Base-by-base conservation (phyloP, 208 protist species). In the Acanthamoeba lenticulata region DNA sequence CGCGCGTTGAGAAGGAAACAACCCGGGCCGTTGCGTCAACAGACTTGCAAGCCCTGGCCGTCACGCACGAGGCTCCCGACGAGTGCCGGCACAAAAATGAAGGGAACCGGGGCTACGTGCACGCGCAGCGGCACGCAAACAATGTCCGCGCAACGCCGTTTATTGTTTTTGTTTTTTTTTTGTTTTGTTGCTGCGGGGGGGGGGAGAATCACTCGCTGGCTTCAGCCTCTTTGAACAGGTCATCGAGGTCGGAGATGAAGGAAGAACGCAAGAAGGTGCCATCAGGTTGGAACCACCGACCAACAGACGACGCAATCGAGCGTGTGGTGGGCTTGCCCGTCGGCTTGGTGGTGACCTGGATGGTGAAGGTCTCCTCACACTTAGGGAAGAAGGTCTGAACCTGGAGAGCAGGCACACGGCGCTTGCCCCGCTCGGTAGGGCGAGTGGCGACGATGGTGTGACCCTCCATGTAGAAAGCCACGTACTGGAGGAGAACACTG, bases 381-480 rank as follows among this genome's bases (percentile, higher is more conserved):
- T 90, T 90, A 45, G 55, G 81, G 81, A 90, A 90, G 17, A 29
- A 17, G 27, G 81, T 90, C 49, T 65, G 9, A 32, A 90, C 49
- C 13, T 55, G 36, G 55, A 90, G 34, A 45, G 81, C 34, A 40
- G 57, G 57, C n/a, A 67, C 36, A 21, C 40, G 34, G 27, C 42
- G 57, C 81, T 90, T 90, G 67, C 67, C 67, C 2, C 67, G 67
- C 42, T 44, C 34, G n/a, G 49, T 90, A 45, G 29, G 34, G 0
- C 45, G 55, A 7, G 88, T 92, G 49, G 62, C 24, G 47, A 92
- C 19, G 88, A 92, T 92, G 9, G 47, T 67, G 40, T 92, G 34
- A 17, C 65, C 65, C 40, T 92, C 88, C 62, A 62, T 77, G 38
- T 38, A 92, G 88, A 55, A 92, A 57, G 88, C 49, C 42, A 92